Evolutionary conservation across 345 rosid genomes (phyloP), one percentile per base, ranked within the genome.

Genomic region (Hibiscus syriacus): DNA sequence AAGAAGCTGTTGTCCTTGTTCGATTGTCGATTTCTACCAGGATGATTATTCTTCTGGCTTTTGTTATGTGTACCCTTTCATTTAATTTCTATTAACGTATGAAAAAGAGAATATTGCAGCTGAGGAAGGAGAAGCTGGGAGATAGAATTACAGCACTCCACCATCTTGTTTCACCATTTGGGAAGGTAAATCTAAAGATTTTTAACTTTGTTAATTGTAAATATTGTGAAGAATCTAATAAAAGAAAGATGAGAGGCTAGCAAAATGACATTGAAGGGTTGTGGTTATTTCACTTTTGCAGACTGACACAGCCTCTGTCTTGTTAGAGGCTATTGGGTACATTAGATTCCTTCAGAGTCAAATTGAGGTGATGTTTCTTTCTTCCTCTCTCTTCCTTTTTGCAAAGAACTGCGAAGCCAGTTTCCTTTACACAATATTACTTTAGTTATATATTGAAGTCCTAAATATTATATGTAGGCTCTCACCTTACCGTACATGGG

Each of bases 221-320:
- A 9, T 14, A 16, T 16, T 46, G 16, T 46, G 5, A 34, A 34
- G 38, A 34, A 34, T 0, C 6, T 9, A 34, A 34, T 34, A 4
- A 4, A 3, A 34, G 38, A 9, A 34, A 34, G 7, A 34, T 34
- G 38, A 34, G 7, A 55, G 71, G 67, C 39, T 20, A 26, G 66
- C 63, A 74, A 72, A 45, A 72, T 73, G 70, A 71, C 63, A 78
- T 80, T 76, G 83, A 76, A 78, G 69, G 75, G 48, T 74, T 74
- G 71, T 80, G 70, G n/a, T n/a, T n/a, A n/a, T 82, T 66, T 48
- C 32, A 72, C 66, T 71, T 83, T 81, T 85, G 87, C 98, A 94
- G 99, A 94, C 98, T 88, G 99, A 94, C 93, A 92, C 99, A 64
- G 99, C 98, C 72, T 94, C 99, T 75, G 99, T 94, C 77, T 79